Base-by-base conservation (phyloP, 352 stramenopile species). In the Phytophthora macrochlamydospora region DNA sequence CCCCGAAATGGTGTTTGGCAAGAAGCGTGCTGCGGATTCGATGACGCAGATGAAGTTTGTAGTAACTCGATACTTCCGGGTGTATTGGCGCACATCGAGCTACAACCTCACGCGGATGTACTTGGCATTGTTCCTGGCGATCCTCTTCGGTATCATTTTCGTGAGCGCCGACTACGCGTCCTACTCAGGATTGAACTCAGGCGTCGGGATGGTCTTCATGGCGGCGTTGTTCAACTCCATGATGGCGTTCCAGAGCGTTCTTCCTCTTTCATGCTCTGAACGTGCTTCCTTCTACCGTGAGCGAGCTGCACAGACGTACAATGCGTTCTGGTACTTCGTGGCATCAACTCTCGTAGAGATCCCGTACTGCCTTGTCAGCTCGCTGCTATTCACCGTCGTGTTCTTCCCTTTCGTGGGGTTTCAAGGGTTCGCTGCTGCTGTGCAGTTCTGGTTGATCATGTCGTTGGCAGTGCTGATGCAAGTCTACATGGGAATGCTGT, bases 221-320 rank as follows among this genome's bases (percentile, higher is more conserved):
- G 71, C 79, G 1, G 83, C 89, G 3, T 32, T 90, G 44, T 96
- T 97, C 59, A 77, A 85, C 37, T 70, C 73, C 30, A 79, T 94
- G 48, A 81, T 90, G 24, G 79, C 75, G 33, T 83, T 94, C 50
- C 70, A 92, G 37, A 87, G 70, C 4, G 81, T 90, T 1, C 49
- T 96, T 7, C 75, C 85, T 11, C 59, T 95, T 3, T 80, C 93
- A 37, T 74, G 83, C 62, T 69, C 76, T 33, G 85, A 97, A 60
- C 76, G 92, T 30, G 86, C 84, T 29, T 85, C 90, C 51, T 98
- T 87, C 57, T 97, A 97, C 79, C 68, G 87, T 9, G 89, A 97
- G 62, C 85, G 91, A 35, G 78, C 81, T 31, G 75, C 83, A 7
- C 55, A 84, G 54, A 95, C 93, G 71, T 97, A 97, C 63, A 69